Evolutionary conservation across 768 basidiomycete genomes (phyloP).

Genomic region (Symmetrospora coprosmae): DNA sequence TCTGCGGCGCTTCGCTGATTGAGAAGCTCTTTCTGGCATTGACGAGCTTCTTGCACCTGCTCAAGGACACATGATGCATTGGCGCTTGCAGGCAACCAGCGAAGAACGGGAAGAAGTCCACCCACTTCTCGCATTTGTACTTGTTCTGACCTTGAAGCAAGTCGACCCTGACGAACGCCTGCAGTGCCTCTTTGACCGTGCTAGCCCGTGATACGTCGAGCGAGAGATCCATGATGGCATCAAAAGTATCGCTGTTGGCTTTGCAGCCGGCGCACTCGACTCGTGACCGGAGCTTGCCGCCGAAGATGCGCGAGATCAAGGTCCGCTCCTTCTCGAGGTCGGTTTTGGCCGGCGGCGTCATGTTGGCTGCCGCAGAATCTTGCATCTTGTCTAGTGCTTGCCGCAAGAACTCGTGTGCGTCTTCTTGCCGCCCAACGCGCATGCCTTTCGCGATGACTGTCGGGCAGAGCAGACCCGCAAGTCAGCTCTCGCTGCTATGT

Average conservation of each 20-base stretch:
- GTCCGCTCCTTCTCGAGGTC: constrained; percentile 52
- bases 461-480: background rate
- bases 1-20: constrained; percentile 68
- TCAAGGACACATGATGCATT: background rate
- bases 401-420: constrained; percentile 92
- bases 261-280: constrained; percentile 70
- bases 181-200: constrained; percentile 56
- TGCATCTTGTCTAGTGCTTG: constrained; percentile 86
- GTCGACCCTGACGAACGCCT: constrained; percentile 68
- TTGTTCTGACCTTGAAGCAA: constrained; percentile 77
- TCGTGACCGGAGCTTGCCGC: constrained; percentile 75
- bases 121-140: constrained; percentile 96
- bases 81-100: background rate
- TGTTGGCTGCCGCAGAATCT: constrained; percentile 59
- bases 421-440: constrained; percentile 83
- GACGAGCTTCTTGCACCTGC: constrained; percentile 80
- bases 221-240: constrained; percentile 83
- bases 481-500: background rate
- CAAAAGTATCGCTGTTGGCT: constrained; percentile 88
- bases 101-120: constrained; percentile 22
- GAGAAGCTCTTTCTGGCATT: constrained; percentile 80
- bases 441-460: constrained; percentile 81
- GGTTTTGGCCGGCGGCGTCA: constrained; percentile 59
- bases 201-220: constrained; percentile 62
- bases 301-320: constrained; percentile 89